These are phyloP conservation scores for Ascodesmis nigricans DNA, from an alignment of 495 filamentous ascomycete genomes.

Conservation along the genomic window DNA sequence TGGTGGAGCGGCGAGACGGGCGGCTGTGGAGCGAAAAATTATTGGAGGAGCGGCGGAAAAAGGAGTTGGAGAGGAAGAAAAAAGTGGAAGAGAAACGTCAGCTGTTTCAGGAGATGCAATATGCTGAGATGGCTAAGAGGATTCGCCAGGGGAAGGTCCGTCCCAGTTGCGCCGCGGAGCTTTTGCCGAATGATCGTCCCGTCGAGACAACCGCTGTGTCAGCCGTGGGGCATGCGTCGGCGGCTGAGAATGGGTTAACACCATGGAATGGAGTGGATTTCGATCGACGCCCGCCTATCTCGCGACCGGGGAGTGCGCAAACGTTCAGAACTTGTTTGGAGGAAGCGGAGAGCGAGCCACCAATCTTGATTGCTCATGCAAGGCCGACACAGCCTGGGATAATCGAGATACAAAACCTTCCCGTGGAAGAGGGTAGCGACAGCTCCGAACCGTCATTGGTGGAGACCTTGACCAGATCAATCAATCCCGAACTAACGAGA, in stretches of 20 bases:
- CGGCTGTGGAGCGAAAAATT: conserved; percentile 5
- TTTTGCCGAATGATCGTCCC: no score
- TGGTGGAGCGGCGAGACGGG: conserved; percentile 10
- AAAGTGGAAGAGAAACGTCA: conserved; percentile 7
- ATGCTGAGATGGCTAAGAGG: conserved; percentile 12
- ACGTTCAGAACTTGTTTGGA: neutral
- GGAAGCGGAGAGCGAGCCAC: neutral
- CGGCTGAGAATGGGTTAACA: conserved; percentile 18
- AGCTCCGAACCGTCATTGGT: no score
- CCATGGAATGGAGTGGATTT: conserved; percentile 23
- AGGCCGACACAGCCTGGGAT: neutral
- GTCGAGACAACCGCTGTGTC: conserved; percentile 17
- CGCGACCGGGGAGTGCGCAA: neutral
- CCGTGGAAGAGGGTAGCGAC: no score
- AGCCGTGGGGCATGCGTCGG: conserved; percentile 20
- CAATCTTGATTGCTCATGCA: neutral
- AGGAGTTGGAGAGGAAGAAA: conserved; percentile 9
- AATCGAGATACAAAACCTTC: neutral
- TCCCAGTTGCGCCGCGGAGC: conserved; percentile 7
- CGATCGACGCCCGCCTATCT: no score
- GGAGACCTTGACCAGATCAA: no score
- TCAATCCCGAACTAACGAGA: no score
- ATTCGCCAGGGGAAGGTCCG: conserved; percentile 17
- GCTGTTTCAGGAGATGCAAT: conserved; percentile 9
- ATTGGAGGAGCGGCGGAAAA: conserved; percentile 3